A percentile compares a stretch with the other conserved stretches of the same genome.
These are phyloP conservation scores for Neocucurbitaria cava DNA, from an alignment of 2,329 filamentous ascomycete species.

Conservation along the genomic window DNA sequence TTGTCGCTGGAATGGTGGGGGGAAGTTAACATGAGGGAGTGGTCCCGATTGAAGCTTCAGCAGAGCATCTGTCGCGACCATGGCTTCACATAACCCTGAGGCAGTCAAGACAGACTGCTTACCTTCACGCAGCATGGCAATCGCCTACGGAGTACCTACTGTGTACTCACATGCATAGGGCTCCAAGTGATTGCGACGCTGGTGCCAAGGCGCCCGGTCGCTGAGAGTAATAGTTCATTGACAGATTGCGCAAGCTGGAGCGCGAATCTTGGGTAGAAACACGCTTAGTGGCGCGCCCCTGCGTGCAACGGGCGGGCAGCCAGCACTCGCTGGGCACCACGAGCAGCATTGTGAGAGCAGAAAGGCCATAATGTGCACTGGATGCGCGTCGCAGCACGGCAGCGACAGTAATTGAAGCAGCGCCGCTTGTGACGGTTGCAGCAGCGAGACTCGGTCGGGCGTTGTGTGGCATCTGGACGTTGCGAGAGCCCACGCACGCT, in stretches of 20 bases:
- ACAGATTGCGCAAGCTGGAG: constrained; percentile 1
- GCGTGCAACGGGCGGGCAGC: neutral
- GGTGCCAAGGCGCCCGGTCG: neutral
- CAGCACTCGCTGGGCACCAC: neutral
- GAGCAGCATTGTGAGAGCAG: neutral
- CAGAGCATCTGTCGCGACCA: neutral
- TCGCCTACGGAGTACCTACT: neutral
- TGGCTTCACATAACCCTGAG: no score
- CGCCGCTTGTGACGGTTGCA: constrained; percentile 4
- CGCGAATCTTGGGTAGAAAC: neutral
- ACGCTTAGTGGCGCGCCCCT: neutral
- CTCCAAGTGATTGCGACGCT: neutral
- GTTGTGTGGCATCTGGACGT: constrained; percentile 18
- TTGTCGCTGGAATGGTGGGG: constrained; percentile 1
- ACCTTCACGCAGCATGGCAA: neutral
- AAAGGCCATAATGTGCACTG: neutral
- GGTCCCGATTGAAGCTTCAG: neutral
- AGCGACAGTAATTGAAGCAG: neutral
- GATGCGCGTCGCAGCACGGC: neutral
- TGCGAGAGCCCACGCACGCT: constrained; percentile 19
- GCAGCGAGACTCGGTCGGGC: constrained; percentile 11
- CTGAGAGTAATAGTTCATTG: neutral
- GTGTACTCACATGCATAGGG: no score
- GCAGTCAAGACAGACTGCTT: no score
- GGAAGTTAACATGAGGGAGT: neutral